phyloP scores from a whole-genome alignment of 768 basidiomycete genomes.

The Suillus luteus region DNA sequence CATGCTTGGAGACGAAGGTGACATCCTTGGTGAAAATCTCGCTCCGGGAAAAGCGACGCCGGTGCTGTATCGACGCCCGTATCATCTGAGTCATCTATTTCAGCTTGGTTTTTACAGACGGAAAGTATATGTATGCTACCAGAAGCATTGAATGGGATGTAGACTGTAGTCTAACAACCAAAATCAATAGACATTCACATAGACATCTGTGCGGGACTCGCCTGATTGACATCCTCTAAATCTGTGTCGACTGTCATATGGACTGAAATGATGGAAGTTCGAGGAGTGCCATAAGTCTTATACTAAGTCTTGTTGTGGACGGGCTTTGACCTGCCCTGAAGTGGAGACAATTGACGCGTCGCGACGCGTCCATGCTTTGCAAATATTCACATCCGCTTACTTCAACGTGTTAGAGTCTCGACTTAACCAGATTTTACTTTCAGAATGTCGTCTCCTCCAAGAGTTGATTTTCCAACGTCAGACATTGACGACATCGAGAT shows the following conservation, averaged over 20 bases:
- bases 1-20: constrained; percentile 54
- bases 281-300: not conserved
- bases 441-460: constrained; percentile 65
- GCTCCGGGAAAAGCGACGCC: constrained; percentile 28
- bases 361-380: constrained; percentile 45
- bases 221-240: constrained; percentile 31
- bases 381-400: constrained; percentile 13
- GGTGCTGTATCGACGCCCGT: not conserved
- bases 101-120: not conserved
- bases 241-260: constrained; percentile 19
- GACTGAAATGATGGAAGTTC: not conserved
- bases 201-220: constrained; percentile 14
- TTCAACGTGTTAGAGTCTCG: constrained; percentile 7
- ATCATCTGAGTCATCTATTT: not conserved
- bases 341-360: constrained; percentile 47
- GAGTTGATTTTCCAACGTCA: constrained; percentile 64
- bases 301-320: not conserved
- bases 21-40: constrained; percentile 35
- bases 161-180: constrained; percentile 27
- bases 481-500: constrained; percentile 58
- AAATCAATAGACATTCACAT: constrained; percentile 14
- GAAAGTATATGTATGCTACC: constrained; percentile 19
- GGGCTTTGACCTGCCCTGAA: constrained; percentile 49
- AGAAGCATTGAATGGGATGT: constrained; percentile 28
- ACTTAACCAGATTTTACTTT: not conserved